Base-by-base conservation (phyloP, 2,329 filamentous ascomycete genomes). In the Talaromyces sp. region DNA sequence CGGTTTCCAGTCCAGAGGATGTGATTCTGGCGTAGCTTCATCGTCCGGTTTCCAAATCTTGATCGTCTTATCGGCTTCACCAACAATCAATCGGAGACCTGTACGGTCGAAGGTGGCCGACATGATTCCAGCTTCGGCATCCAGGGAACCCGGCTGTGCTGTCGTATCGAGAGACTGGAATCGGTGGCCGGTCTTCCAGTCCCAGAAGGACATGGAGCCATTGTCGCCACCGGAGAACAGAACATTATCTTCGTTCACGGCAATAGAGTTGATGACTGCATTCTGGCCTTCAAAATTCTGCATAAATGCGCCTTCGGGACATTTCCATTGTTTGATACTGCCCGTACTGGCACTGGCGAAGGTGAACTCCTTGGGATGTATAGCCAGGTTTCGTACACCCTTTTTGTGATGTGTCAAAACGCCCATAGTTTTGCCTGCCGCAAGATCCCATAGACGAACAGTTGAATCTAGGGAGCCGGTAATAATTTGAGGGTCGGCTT, bases 251-350 rank as follows among this genome's bases (percentile, higher is more conserved):
- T 96, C 91, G 75, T 99, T 99, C 35, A 95, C 92, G 48, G 92
- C 85, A 52, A 99, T 80, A 0, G 92, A 92, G 78, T 99, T 99
- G 80, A 99, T 93, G 74, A 99, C 96, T 64, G 92, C 86, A 71
- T 97, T 97, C 72, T 98, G 93, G 4, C 93, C 93, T 48, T 96
- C 91, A 71, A 98, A 98, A 74, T 98, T 98, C 76, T 97, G 93
- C 95, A 99, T 99, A 74, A 99, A 98, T 16, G 92, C 92, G 40
- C 93, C 96, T 74, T 97, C 92, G 1, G 96, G 96, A 69, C 93
- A 98, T 76, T 98, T 97, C 93, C 95, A 99, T 79, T 99, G 95
- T 82, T 99, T 99, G 79, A 99, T 97, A 73, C 90, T 93, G 25
- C 90, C 90, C 0, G 93, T 93, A 71, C 92, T 96, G 48, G 90